phyloP scores from a whole-genome alignment of 306 rosid species.

The Prunus campanulata region DNA sequence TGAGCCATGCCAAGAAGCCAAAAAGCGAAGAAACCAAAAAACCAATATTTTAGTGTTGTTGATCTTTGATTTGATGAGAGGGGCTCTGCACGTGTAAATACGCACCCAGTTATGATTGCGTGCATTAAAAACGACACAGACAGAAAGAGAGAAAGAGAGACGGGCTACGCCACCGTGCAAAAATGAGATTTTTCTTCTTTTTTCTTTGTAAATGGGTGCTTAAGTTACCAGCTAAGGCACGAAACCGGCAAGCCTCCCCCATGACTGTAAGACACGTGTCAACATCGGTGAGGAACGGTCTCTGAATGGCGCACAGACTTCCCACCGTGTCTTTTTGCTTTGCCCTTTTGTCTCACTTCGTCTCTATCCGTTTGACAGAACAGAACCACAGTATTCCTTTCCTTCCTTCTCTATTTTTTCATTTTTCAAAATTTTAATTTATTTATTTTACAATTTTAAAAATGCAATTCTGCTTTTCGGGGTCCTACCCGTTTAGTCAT shows the following conservation, averaged over 20 bases:
- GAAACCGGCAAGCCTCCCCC: background rate
- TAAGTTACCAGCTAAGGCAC: background rate
- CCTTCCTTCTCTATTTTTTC: background rate
- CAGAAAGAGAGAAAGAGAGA: background rate
- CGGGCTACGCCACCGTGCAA: background rate
- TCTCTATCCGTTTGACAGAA: conserved; percentile 15
- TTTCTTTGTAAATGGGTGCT: background rate
- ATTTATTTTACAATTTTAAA: background rate
- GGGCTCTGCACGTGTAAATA: conserved; percentile 33
- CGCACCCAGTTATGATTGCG: conserved; percentile 45
- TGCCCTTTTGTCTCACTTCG: conserved; percentile 32
- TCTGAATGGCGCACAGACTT: background rate
- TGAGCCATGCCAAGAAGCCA: background rate
- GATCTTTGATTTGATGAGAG: conserved; percentile 26
- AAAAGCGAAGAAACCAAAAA: background rate
- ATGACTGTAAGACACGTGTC: conserved; percentile 8
- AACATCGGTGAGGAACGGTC: background rate
- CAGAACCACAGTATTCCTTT: background rate
- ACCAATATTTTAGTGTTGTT: background rate
- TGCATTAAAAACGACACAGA: conserved; percentile 34
- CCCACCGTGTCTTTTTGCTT: conserved; percentile 16
- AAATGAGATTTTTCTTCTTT: background rate
- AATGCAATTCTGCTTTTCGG: background rate
- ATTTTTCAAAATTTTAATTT: background rate
- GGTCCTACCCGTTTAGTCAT: background rate